Conservation (phyloP, 495 filamentous ascomycete species). For the Chaetomium cochliodes region DNA sequence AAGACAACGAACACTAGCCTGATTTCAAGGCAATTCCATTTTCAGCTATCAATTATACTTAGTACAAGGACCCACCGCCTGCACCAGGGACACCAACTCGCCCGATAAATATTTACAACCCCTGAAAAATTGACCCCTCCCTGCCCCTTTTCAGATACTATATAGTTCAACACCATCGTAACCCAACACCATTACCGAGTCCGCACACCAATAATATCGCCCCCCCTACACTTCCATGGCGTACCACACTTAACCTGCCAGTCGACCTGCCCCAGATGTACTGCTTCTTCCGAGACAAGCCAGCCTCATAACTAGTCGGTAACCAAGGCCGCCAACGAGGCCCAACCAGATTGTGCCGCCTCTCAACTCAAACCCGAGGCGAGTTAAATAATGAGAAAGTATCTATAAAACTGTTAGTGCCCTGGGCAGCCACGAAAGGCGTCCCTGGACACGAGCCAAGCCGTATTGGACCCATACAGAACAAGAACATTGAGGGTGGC, state of each 20-base stretch:
- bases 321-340: slow-evolving; percentile 6
- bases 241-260: background rate
- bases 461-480: background rate
- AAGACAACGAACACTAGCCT: background rate
- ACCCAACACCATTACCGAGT: slow-evolving; percentile 14
- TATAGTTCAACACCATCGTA: background rate
- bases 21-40: slow-evolving; percentile 8
- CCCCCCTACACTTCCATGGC: no score
- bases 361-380: no score
- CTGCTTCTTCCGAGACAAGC: slow-evolving; percentile 2
- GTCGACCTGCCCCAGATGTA: background rate
- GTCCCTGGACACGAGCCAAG: background rate
- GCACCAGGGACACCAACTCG: background rate
- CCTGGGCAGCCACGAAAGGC: background rate
- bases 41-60: slow-evolving; percentile 7
- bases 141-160: background rate
- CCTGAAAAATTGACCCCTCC: slow-evolving; percentile 11
- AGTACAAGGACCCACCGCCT: background rate
- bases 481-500: background rate
- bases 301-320: background rate
- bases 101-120: slow-evolving; percentile 12
- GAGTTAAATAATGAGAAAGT: background rate
- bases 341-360: background rate
- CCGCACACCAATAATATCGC: background rate
- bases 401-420: background rate